Evolutionary conservation across 306 rosid genomes (phyloP).

Genomic region (Trichosanthes cucumerina): DNA sequence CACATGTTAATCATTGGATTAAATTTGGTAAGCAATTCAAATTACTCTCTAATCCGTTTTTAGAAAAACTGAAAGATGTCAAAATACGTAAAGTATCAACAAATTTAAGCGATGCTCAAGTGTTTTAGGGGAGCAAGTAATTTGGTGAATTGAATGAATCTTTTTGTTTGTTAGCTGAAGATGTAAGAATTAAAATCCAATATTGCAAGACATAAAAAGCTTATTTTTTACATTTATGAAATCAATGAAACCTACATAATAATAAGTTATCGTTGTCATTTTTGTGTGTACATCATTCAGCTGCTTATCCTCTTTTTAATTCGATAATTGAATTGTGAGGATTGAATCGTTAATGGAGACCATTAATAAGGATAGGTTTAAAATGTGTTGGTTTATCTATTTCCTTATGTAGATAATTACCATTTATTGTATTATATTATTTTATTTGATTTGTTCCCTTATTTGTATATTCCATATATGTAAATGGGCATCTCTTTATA

Average conservation of each 20-base stretch:
- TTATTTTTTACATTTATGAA: background rate
- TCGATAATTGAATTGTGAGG: too few relatives aligned
- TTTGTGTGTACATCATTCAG: too few relatives aligned
- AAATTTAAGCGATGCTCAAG: background rate
- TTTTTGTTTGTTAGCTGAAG: background rate
- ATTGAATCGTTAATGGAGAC: too few relatives aligned
- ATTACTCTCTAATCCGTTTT: background rate
- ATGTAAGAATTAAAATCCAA: background rate
- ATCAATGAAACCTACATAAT: background rate
- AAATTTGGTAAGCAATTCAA: background rate
- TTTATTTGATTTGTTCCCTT: too few relatives aligned
- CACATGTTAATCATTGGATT: background rate
- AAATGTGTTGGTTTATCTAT: too few relatives aligned
- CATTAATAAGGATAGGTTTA: too few relatives aligned
- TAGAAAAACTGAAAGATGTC: background rate
- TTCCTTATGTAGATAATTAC: too few relatives aligned
- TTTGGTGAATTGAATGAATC: background rate
- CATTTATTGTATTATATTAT: too few relatives aligned
- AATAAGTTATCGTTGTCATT: background rate
- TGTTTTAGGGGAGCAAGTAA: background rate
- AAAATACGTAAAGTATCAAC: background rate
- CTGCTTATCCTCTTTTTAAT: too few relatives aligned
- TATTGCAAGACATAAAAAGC: background rate
- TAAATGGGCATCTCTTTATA: too few relatives aligned
- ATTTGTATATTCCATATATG: too few relatives aligned